Conservation (phyloP, 1,284 basidiomycete species). For the Cutaneotrichosporon cavernicola region DNA sequence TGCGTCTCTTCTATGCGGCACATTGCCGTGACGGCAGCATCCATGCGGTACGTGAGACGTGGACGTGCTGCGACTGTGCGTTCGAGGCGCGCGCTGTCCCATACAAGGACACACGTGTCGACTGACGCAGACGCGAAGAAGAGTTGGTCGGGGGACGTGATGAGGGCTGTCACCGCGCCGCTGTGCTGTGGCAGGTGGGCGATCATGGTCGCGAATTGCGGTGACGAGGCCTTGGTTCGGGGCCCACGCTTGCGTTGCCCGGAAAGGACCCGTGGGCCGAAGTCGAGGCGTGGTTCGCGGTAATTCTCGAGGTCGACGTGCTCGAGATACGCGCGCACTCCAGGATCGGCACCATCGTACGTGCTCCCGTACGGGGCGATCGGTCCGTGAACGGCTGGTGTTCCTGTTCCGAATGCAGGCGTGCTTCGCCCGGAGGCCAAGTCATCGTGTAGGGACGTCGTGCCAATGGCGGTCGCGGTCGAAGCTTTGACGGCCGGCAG, state of each 20-base stretch:
- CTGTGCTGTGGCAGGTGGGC: constrained; percentile 83
- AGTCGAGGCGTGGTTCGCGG: constrained; percentile 79
- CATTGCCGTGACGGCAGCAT: constrained; percentile 73
- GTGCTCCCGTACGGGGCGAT: constrained; percentile 47
- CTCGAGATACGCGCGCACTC: constrained; percentile 79
- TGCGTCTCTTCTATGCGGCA: constrained; percentile 80
- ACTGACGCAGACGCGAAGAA: constrained; percentile 90
- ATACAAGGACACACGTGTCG: constrained; percentile 78
- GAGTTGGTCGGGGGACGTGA: constrained; percentile 86
- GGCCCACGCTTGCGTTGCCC: constrained; percentile 69
- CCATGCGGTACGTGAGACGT: constrained; percentile 43
- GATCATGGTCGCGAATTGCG: constrained; percentile 70
- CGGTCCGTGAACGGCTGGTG: constrained; percentile 11
- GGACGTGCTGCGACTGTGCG: constrained; percentile 62
- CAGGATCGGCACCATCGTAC: constrained; percentile 76
- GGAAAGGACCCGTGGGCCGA: constrained; percentile 79
- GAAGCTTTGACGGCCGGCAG: constrained; percentile 79
- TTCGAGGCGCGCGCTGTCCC: constrained; percentile 76
- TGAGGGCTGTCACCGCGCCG: constrained; percentile 73
- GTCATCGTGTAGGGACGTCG: constrained; percentile 45
- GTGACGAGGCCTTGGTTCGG: constrained; percentile 57
- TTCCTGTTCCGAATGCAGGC: constrained; percentile 24
- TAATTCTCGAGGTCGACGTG: constrained; percentile 81
- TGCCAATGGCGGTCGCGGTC: constrained; percentile 69
- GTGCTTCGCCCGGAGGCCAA: constrained; percentile 46